phyloP scores from a whole-genome alignment of 2,329 filamentous ascomycete species.

The Epichloe bromicola region DNA sequence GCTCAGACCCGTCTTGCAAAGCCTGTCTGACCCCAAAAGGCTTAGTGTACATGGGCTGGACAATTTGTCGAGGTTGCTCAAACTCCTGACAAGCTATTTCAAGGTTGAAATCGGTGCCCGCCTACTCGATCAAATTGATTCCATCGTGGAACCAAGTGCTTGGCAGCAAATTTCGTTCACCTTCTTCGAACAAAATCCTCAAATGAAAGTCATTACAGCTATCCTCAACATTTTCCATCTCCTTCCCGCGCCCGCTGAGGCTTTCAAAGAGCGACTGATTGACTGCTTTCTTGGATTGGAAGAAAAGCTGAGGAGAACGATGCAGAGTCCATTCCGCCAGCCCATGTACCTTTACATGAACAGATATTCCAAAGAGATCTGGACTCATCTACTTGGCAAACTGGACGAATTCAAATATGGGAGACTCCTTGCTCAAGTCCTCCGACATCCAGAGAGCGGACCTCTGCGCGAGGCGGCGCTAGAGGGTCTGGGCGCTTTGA shows the following conservation, averaged over 20 bases:
- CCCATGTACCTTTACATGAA: conserved; percentile 91
- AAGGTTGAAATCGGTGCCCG: conserved; percentile 95
- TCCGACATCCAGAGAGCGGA: conserved; percentile 61
- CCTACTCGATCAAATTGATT: conserved; percentile 86
- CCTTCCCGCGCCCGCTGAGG: conserved; percentile 77
- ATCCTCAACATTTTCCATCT: conserved; percentile 97
- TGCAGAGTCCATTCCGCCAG: conserved; percentile 80
- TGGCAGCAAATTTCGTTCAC: conserved; percentile 90
- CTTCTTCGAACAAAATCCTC: conserved; percentile 79
- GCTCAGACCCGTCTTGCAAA: conserved; percentile 87
- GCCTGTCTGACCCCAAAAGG: conserved; percentile 84
- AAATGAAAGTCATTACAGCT: conserved; percentile 89
- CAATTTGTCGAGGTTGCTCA: conserved; percentile 77
- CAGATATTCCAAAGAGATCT: conserved; percentile 79
- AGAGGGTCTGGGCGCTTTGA: conserved; percentile 58
- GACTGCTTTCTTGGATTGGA: conserved; percentile 86
- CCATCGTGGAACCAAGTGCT: conserved; percentile 66
- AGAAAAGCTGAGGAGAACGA: conserved; percentile 69
- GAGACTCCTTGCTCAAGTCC: conserved; percentile 77
- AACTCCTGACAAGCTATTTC: conserved; percentile 93
- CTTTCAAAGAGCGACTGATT: conserved; percentile 82
- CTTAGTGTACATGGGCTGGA: conserved; percentile 82
- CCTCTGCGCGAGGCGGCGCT: conserved; percentile 63
- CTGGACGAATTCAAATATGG: conserved; percentile 80
- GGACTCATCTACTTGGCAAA: conserved; percentile 64